These are phyloP conservation scores for Alternaria longipes DNA, from an alignment of 2,329 filamentous ascomycete species.

Conservation along the genomic window DNA sequence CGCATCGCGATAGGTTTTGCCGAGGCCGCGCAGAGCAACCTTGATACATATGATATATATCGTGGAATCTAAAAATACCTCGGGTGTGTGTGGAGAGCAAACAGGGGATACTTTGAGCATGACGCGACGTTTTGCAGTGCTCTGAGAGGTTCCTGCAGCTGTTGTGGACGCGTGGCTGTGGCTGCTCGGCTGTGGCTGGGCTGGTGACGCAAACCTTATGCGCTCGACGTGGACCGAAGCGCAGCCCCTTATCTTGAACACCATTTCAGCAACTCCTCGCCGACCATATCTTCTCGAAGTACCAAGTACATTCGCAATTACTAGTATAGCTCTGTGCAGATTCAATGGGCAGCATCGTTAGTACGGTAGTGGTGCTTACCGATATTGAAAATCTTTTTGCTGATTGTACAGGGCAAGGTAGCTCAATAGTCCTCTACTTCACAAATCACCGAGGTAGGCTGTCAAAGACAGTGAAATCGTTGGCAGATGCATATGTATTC, in stretches of 20 bases:
- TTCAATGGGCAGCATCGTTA: neutral
- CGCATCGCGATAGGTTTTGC: slow-evolving; percentile 11
- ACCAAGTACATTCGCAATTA: neutral
- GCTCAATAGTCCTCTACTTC: neutral
- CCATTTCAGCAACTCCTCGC: neutral
- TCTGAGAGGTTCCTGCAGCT: slow-evolving; percentile 1
- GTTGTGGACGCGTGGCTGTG: slow-evolving; percentile 20
- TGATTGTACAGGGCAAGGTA: neutral
- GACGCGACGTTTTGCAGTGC: slow-evolving; percentile 1
- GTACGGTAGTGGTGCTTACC: neutral
- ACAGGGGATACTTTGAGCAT: slow-evolving; percentile 2
- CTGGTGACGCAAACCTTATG: slow-evolving; percentile 17
- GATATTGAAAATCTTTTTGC: neutral
- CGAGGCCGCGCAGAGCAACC: neutral
- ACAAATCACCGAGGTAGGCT: neutral
- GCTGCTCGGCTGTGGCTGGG: slow-evolving; percentile 16
- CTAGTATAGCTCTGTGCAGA: neutral
- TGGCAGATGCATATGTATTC: neutral
- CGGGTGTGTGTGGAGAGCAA: neutral
- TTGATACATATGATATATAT: slow-evolving; percentile 3
- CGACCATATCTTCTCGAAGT: neutral
- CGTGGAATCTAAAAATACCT: slow-evolving; percentile 15
- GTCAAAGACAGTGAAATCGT: neutral
- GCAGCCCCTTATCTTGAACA: neutral
- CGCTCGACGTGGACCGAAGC: neutral